Percentiles rank a stretch among this genome's conserved stretches.
Evolutionary conservation across 192 early-diverging fungal species (phyloP).

Genomic region (Gonapodya prolifera): DNA sequence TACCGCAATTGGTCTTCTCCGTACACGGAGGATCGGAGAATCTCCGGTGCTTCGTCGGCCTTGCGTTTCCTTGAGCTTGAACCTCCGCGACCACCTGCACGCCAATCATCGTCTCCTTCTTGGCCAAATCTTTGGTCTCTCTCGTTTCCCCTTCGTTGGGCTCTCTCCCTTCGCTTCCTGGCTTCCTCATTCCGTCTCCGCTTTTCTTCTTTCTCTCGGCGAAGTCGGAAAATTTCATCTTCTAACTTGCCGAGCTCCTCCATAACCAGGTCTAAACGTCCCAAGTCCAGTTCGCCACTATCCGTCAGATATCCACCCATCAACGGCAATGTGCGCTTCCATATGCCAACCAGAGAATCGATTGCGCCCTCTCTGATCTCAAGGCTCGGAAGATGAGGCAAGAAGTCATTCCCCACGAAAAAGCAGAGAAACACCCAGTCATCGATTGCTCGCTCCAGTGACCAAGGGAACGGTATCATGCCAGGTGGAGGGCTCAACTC

Average conservation of each 20-base stretch:
- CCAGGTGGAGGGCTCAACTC: background rate
- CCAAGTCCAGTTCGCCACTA: conserved; percentile 64
- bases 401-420: conserved; percentile 13
- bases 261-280: conserved; percentile 65
- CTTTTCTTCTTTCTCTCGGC: conserved; percentile 20
- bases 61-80: background rate
- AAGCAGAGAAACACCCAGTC: conserved; percentile 13
- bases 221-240: conserved; percentile 55
- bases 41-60: background rate
- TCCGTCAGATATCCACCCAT: conserved; percentile 10
- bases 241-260: conserved; percentile 74
- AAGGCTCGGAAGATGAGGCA: conserved; percentile 79
- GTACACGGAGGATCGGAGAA: background rate
- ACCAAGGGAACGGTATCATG: conserved; percentile 1
- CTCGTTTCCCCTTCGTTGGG: conserved; percentile 26
- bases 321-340: background rate
- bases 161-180: conserved; percentile 28
- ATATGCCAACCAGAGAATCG: conserved; percentile 7
- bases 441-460: conserved; percentile 8
- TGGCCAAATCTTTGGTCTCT: conserved; percentile 7
- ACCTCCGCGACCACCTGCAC: conserved; percentile 1
- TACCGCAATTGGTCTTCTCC: conserved; percentile 1
- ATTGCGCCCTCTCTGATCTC: conserved; percentile 28
- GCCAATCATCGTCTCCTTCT: conserved; percentile 11
- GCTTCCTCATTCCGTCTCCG: conserved; percentile 15